These are phyloP conservation scores for Oropetium thomaeum DNA, from an alignment of 176 grass and related monocot genomes.

Conservation along the genomic window DNA sequence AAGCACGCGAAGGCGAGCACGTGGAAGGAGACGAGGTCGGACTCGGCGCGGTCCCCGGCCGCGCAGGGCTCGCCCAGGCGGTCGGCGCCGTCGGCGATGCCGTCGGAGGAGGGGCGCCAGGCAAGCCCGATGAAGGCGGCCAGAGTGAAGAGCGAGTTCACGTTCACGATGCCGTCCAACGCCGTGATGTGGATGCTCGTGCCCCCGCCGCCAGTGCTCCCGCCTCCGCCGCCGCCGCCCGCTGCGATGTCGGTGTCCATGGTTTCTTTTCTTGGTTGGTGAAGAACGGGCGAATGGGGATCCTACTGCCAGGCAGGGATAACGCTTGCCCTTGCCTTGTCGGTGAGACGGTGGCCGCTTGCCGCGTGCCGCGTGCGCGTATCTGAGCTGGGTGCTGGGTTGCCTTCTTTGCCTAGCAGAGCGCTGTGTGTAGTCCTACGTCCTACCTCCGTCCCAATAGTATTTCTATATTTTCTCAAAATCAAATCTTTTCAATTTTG, in stretches of 20 bases:
- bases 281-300: background rate
- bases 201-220: conserved; percentile 33
- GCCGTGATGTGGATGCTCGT: conserved; percentile 88
- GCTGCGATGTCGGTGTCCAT: conserved; percentile 25
- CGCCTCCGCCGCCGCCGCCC: background rate
- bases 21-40: conserved; percentile 81
- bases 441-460: too few species aligned
- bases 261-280: background rate
- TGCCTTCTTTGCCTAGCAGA: background rate
- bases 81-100: conserved; percentile 38
- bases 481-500: too few species aligned
- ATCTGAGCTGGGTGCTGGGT: background rate
- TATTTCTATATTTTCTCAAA: too few species aligned
- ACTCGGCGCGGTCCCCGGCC: conserved; percentile 54
- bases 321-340: background rate
- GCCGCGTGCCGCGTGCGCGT: background rate
- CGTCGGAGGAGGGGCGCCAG: conserved; percentile 63
- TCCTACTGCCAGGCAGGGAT: background rate
- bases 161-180: conserved; percentile 92
- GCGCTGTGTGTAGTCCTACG: too few species aligned
- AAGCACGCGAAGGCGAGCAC: conserved; percentile 85
- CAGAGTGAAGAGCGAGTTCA: conserved; percentile 91
- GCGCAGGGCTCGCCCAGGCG: conserved; percentile 40
- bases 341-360: too few species aligned
- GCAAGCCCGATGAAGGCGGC: conserved; percentile 75